phyloP scores from a whole-genome alignment of 495 filamentous ascomycete genomes.

The Penicillium diatomitis region DNA sequence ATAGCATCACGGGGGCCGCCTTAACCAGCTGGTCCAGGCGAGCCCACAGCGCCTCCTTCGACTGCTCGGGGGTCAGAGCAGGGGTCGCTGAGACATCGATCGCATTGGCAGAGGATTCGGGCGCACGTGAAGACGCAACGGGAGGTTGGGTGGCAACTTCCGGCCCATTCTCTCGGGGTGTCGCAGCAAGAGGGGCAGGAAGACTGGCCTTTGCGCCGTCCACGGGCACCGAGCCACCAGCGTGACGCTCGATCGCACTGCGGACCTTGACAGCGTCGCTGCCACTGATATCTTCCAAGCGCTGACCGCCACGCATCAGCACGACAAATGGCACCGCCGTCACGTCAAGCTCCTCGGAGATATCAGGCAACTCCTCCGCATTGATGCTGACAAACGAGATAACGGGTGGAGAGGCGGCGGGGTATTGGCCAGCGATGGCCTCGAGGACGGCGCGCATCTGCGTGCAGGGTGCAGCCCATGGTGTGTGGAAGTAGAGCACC shows the following conservation, averaged over 20 bases:
- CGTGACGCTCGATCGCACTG: slow-evolving; percentile 72
- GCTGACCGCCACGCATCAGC: slow-evolving; percentile 57
- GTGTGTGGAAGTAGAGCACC: slow-evolving; percentile 86
- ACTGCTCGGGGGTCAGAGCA: slow-evolving; percentile 41
- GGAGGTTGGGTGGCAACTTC: slow-evolving; percentile 27
- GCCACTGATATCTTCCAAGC: slow-evolving; percentile 75
- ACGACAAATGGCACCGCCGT: slow-evolving; percentile 89
- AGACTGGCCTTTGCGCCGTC: slow-evolving; percentile 30
- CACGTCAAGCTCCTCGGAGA: slow-evolving; percentile 84
- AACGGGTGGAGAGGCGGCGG: slow-evolving; percentile 49
- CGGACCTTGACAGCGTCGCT: slow-evolving; percentile 78
- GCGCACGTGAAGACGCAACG: slow-evolving; percentile 41
- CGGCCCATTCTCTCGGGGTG: slow-evolving; percentile 34
- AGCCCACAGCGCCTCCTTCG: slow-evolving; percentile 69
- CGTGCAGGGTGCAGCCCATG: slow-evolving; percentile 93
- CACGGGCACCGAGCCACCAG: slow-evolving; percentile 29
- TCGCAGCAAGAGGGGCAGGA: slow-evolving; percentile 43
- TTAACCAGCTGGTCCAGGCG: slow-evolving; percentile 74
- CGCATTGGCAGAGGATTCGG: slow-evolving; percentile 20
- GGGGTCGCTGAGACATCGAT: slow-evolving; percentile 19
- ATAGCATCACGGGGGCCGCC: slow-evolving; percentile 95
- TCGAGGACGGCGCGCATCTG: slow-evolving; percentile 85
- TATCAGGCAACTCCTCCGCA: slow-evolving; percentile 80
- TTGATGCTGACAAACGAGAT: slow-evolving; percentile 81
- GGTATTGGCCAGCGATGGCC: slow-evolving; percentile 76